These are phyloP conservation scores for Piper betle DNA, from an alignment of 164 flowering plant genomes.

Conservation along the genomic window DNA sequence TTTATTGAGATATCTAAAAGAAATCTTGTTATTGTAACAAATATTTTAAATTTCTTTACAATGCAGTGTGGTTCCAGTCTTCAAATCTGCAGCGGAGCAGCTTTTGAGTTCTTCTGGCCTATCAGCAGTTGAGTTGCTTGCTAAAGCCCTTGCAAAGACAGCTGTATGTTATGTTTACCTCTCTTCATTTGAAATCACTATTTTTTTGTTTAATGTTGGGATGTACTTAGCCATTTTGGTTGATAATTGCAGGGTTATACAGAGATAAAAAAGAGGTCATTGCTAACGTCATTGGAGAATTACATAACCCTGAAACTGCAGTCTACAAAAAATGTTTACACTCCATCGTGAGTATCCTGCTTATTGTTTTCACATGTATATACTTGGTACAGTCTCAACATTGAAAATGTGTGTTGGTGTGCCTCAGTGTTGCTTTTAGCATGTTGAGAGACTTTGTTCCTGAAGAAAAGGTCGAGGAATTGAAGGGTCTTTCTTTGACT, in stretches of 20 bases:
- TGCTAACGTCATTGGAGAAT: slow-evolving; percentile 69
- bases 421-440: slow-evolving; percentile 48
- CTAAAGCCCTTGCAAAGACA: slow-evolving; percentile 91
- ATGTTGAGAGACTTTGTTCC: slow-evolving; percentile 75
- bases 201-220: background rate
- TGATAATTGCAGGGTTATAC: slow-evolving; percentile 62
- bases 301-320: slow-evolving; percentile 67
- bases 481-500: slow-evolving; percentile 70
- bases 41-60: background rate
- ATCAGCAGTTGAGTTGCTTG: slow-evolving; percentile 68
- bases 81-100: slow-evolving; percentile 74
- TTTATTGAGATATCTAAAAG: background rate
- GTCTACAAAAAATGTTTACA: slow-evolving; percentile 54
- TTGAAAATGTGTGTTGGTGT: background rate
- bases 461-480: slow-evolving; percentile 64
- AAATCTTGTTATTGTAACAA: too few species aligned
- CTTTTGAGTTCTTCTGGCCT: slow-evolving; percentile 51
- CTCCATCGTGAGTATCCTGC: slow-evolving; percentile 53
- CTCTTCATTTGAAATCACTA: background rate
- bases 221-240: background rate
- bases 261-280: slow-evolving; percentile 80
- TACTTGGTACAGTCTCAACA: background rate
- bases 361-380: background rate
- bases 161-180: slow-evolving; percentile 35
- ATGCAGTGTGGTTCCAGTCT: slow-evolving; percentile 87